phyloP scores from a whole-genome alignment of 2,329 filamentous ascomycete species.

The Cercospora sp. region DNA sequence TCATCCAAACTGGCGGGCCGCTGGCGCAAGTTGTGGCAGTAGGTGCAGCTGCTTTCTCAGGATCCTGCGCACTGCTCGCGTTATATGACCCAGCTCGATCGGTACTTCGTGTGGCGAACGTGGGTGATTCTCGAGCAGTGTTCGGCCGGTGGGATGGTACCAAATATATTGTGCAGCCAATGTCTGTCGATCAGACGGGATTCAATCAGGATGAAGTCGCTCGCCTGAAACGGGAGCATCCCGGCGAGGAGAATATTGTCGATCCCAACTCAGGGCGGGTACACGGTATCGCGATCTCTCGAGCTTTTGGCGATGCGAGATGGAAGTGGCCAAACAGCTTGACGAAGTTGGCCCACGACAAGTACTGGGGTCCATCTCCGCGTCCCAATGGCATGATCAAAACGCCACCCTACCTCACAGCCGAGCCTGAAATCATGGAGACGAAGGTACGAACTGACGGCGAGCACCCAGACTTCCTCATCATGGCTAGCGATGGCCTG shows the following conservation, averaged over 20 bases:
- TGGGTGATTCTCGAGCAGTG: conserved; percentile 67
- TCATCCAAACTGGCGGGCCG: conserved; percentile 21
- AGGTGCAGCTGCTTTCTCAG: conserved; percentile 48
- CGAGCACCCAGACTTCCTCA: conserved; percentile 57
- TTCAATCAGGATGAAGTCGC: conserved; percentile 60
- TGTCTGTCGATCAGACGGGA: conserved; percentile 67
- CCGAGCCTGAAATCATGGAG: conserved; percentile 64
- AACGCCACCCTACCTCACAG: conserved; percentile 68
- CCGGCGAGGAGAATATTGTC: conserved; percentile 64
- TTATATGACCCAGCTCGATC: conserved; percentile 58
- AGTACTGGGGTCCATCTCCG: conserved; percentile 53
- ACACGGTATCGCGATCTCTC: conserved; percentile 61
- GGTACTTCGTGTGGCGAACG: conserved; percentile 63
- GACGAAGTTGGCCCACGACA: conserved; percentile 46
- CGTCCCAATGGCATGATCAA: conserved; percentile 45
- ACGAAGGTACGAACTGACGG: conserved; percentile 50
- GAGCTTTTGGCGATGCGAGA: conserved; percentile 67
- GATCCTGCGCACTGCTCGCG: conserved; percentile 65
- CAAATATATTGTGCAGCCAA: conserved; percentile 54
- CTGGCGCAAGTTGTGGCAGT: conserved; percentile 26
- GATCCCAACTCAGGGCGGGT: conserved; percentile 57
- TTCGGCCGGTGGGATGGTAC: conserved; percentile 54
- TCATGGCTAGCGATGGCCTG: conserved; percentile 66
- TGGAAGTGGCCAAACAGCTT: conserved; percentile 65
- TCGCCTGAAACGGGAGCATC: conserved; percentile 59